Base-by-base conservation (phyloP, 2,329 filamentous ascomycete species). In the Trichoderma gracile region DNA sequence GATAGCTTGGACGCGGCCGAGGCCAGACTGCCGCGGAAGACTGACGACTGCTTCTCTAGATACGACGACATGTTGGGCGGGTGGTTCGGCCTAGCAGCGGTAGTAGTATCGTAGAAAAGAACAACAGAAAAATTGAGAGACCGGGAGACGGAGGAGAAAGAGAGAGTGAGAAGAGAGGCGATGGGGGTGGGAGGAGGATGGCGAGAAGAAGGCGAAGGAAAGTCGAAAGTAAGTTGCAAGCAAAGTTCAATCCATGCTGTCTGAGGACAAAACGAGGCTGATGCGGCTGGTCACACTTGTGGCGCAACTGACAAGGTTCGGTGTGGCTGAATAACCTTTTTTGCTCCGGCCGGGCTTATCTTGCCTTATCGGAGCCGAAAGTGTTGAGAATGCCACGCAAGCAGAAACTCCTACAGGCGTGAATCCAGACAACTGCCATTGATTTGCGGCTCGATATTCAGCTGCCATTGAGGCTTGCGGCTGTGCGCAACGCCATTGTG, bases 1-100 rank as follows among this genome's bases (percentile, higher is more conserved):
- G 80, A 81, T 69, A 91, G 79, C 72, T 89, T 89, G 58, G 84
- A 78, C 21, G 88, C 86, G n/a, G 86, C 86, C 58, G 86, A 82
- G 65, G 85, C 80, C 65, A 89, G 83, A 67, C 82, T 84, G 71
- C 82, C 86, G 71, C 81, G 85, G 78, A 89, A 87, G 70, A 79
- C 82, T 64, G 84, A 85, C 68, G 87, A 82, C 76, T 89, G 86
- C 70, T 86, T 86, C 70, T 89, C 85, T 66, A 90, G 82, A 70
- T 86, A 88, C 55, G 77, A 78, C 64, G 86, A 87, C 85, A 87
- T 89, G 71, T 60, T 77, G 74, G 71, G 67, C 33, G 23, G 12
- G 23, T n/a, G 12, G n/a, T n/a, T 27, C 7, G 7, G 38, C 57
- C 57, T 52, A 60, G 38, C 57, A 45, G 57, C 47, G 47, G 25